A percentile compares a stretch with the other conserved stretches of the same genome.
Conservation (phyloP, 805 yeast species). For the Candida mattraensis region DNA sequence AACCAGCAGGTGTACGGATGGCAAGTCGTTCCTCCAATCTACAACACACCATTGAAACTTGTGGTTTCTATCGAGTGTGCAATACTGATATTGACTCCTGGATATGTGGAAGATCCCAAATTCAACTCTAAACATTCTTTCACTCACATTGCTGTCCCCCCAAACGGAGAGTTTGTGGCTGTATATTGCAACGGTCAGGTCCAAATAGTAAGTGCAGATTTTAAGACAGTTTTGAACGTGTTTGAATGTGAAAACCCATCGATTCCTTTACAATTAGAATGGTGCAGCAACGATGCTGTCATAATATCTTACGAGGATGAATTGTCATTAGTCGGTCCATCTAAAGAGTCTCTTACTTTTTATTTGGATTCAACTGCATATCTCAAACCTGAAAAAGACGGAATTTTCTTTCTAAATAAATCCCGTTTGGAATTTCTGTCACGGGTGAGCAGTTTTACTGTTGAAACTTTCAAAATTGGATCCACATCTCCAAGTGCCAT, state of each 20-base stretch:
- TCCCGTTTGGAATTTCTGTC: constrained; percentile 60
- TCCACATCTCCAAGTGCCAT: constrained; percentile 83
- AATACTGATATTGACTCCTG: constrained; percentile 8
- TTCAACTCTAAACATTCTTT: constrained; percentile 18
- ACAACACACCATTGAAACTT: constrained; percentile 15
- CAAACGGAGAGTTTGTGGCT: constrained; percentile 57
- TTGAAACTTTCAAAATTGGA: constrained; percentile 75
- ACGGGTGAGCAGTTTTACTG: constrained; percentile 57
- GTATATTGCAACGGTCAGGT: constrained; percentile 43
- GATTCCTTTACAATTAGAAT: constrained; percentile 51
- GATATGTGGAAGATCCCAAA: constrained; percentile 8
- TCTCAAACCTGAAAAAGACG: constrained; percentile 61
- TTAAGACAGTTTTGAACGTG: constrained; percentile 43
- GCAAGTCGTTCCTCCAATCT: constrained; percentile 23
- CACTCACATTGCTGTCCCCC: constrained; percentile 34
- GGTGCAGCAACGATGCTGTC: constrained; percentile 89
- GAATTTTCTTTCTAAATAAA: constrained; percentile 63
- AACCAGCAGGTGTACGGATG: constrained; percentile 19
- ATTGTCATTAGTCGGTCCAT: constrained; percentile 69
- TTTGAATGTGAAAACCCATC: constrained; percentile 38
- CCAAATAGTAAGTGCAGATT: constrained; percentile 49
- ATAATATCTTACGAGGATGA: constrained; percentile 60
- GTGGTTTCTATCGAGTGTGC: constrained; percentile 18
- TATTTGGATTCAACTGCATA: constrained; percentile 45
- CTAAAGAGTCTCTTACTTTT: constrained; percentile 54